phyloP scores from a whole-genome alignment of 1,139 yeast genomes.

The Yarrowia galli region DNA sequence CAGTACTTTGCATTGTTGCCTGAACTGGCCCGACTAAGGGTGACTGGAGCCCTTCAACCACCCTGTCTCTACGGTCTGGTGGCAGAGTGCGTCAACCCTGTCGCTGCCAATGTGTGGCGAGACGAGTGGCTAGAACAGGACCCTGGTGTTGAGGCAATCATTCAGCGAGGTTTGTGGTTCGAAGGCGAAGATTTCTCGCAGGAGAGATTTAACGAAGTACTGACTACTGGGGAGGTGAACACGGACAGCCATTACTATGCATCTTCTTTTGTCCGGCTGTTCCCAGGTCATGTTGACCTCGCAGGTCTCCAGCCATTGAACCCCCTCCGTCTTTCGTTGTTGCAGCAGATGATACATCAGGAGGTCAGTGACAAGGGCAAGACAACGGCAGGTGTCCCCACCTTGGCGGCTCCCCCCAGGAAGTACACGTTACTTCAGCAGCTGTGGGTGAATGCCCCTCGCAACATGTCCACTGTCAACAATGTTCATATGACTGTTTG shows the following conservation, averaged over 20 bases:
- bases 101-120: background rate
- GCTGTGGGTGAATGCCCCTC: slow-evolving; percentile 11
- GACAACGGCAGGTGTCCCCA: background rate
- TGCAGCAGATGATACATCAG: slow-evolving; percentile 10
- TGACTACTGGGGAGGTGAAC: background rate
- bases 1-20: slow-evolving; percentile 21
- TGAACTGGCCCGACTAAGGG: background rate
- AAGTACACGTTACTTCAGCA: slow-evolving; percentile 9
- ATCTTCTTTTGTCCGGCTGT: slow-evolving; percentile 21
- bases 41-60: background rate
- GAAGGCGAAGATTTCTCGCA: slow-evolving; percentile 6
- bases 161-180: slow-evolving; percentile 26
- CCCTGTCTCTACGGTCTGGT: slow-evolving; percentile 13
- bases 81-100: slow-evolving; percentile 20
- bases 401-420: background rate
- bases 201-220: slow-evolving; percentile 3
- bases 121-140: slow-evolving; percentile 13
- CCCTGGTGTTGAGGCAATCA: slow-evolving; percentile 3
- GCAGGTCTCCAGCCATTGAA: background rate
- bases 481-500: slow-evolving; percentile 19
- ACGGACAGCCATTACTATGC: slow-evolving; percentile 5
- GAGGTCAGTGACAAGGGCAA: slow-evolving; percentile 25
- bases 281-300: background rate
- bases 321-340: background rate
- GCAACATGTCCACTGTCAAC: slow-evolving; percentile 15